phyloP scores from a whole-genome alignment of 2,329 filamentous ascomycete genomes.

The Aspergillus ochraceoroseus region DNA sequence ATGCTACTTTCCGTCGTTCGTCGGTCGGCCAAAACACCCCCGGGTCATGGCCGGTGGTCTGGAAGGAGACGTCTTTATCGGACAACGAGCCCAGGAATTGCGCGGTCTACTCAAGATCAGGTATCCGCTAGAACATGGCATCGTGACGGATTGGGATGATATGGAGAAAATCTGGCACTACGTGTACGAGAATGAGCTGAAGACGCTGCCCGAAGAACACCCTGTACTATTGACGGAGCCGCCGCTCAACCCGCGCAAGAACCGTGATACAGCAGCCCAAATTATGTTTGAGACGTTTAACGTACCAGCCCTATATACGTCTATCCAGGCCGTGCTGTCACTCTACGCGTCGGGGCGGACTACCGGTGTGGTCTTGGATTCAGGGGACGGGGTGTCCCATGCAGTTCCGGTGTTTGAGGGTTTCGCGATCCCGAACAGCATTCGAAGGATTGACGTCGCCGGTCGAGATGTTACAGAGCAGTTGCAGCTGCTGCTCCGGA shows the following conservation, averaged over 20 bases:
- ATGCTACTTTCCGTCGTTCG: slow-evolving; percentile 95
- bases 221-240: slow-evolving; percentile 94
- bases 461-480: slow-evolving; percentile 95
- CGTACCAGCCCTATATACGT: slow-evolving; percentile 91
- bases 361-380: slow-evolving; percentile 91
- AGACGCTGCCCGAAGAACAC: slow-evolving; percentile 97
- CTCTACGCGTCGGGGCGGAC: slow-evolving; percentile 94
- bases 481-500: slow-evolving; percentile 82
- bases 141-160: slow-evolving; percentile 99
- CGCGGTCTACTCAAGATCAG: slow-evolving; percentile 90
- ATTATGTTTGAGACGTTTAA: slow-evolving; percentile 99
- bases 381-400: slow-evolving; percentile 93
- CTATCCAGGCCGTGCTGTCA: slow-evolving; percentile 93
- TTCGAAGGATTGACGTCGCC: slow-evolving; percentile 91
- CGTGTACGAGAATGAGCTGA: slow-evolving; percentile 91
- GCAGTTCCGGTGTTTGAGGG: slow-evolving; percentile 97
- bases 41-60: slow-evolving; percentile 92
- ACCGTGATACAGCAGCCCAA: slow-evolving; percentile 93
- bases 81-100: slow-evolving; percentile 82
- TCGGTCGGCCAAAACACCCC: slow-evolving; percentile 90
- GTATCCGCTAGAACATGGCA: slow-evolving; percentile 93
- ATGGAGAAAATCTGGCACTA: slow-evolving; percentile 99
- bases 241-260: slow-evolving; percentile 88
- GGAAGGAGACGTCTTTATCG: slow-evolving; percentile 96
- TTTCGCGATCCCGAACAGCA: slow-evolving; percentile 93